Percentiles rank a stretch among this genome's conserved stretches.
These are phyloP conservation scores for Solanum ahanhuiri DNA, from an alignment of 257 asterid species.

Conservation along the genomic window DNA sequence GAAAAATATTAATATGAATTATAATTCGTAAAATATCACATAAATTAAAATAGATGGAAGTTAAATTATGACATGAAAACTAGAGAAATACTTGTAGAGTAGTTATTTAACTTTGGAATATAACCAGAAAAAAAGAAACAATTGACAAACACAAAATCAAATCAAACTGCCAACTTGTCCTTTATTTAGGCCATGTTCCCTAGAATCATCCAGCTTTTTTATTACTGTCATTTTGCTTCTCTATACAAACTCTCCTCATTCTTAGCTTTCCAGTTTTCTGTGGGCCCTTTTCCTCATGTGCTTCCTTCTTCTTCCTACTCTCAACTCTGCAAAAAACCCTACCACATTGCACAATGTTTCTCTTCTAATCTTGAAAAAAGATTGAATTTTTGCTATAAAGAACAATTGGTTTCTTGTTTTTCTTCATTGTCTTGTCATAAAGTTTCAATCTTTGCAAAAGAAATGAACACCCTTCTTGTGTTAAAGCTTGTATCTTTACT, in stretches of 20 bases:
- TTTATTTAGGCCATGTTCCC: conserved; percentile 34
- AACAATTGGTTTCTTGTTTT: conserved; percentile 3
- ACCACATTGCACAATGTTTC: background rate
- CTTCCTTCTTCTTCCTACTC: background rate
- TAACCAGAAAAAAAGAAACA: background rate
- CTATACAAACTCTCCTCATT: background rate
- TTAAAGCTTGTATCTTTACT: conserved; percentile 19
- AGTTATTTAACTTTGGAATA: background rate
- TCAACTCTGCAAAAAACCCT: conserved; percentile 4
- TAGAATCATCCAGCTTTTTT: conserved; percentile 44
- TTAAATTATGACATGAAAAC: background rate
- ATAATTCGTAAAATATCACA: background rate
- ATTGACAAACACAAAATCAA: background rate
- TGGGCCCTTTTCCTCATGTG: conserved; percentile 20
- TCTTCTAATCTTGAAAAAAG: background rate
- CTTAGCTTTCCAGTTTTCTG: conserved; percentile 11
- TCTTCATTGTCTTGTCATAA: background rate
- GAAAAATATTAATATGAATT: background rate
- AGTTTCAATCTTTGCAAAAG: background rate
- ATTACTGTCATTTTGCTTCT: conserved; percentile 21
- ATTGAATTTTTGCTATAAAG: conserved; percentile 1
- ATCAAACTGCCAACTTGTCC: conserved; percentile 4
- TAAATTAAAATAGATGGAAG: background rate
- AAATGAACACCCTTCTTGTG: background rate
- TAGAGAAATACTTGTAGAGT: background rate